Evolutionary conservation across 768 basidiomycete species (phyloP).

Genomic region (Pisolithus tinctorius): DNA sequence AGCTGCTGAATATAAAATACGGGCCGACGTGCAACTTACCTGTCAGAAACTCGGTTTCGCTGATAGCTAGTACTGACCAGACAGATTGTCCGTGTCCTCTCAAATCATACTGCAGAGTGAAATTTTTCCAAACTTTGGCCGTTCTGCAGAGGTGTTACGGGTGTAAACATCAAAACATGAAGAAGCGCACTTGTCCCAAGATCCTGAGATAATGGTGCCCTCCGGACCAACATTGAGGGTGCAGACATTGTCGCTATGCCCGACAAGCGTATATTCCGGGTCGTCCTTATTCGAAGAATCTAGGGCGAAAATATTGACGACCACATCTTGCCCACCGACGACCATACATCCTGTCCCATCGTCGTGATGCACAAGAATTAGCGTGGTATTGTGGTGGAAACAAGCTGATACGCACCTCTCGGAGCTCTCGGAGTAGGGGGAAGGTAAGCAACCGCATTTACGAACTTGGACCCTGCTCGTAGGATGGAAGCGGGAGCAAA

Average conservation of each 20-base stretch:
- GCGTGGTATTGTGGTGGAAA: neutral
- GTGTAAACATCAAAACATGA: neutral
- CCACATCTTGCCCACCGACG: slow-evolving; percentile 83
- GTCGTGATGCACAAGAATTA: slow-evolving; percentile 4
- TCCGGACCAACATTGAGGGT: slow-evolving; percentile 63
- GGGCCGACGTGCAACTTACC: slow-evolving; percentile 38
- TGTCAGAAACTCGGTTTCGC: slow-evolving; percentile 72
- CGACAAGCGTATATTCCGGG: slow-evolving; percentile 76
- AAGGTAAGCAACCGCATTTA: slow-evolving; percentile 79
- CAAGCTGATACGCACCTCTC: slow-evolving; percentile 44
- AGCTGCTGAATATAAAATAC: slow-evolving; percentile 4
- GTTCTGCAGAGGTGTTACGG: slow-evolving; percentile 47
- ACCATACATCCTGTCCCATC: slow-evolving; percentile 64
- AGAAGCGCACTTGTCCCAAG: slow-evolving; percentile 84
- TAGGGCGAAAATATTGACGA: slow-evolving; percentile 78
- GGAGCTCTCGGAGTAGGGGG: slow-evolving; percentile 62
- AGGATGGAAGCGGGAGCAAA: slow-evolving; percentile 53
- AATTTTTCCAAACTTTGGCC: slow-evolving; percentile 90
- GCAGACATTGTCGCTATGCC: slow-evolving; percentile 89
- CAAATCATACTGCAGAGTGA: slow-evolving; percentile 63
- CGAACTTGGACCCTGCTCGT: slow-evolving; percentile 62
- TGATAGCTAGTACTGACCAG: slow-evolving; percentile 84
- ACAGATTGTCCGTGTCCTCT: slow-evolving; percentile 87
- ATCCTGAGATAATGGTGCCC: slow-evolving; percentile 85
- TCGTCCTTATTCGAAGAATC: slow-evolving; percentile 50